Base-by-base conservation (phyloP, 169 alveolate species). In the Theileria annulata region DNA sequence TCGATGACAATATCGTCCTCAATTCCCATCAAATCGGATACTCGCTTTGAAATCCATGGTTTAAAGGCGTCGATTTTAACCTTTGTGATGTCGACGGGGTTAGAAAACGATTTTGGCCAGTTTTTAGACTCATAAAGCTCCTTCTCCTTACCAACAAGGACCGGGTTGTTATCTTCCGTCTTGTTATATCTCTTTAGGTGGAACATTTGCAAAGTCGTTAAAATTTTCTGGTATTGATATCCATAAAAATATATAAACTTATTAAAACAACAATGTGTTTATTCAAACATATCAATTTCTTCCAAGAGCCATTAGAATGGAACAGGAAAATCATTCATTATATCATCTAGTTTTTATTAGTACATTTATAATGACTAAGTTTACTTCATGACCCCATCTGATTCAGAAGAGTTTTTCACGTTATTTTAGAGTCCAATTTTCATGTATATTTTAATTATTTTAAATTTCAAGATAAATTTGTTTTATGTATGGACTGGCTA, bases 1-100 rank as follows among this genome's bases (percentile, higher is more conserved):
- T 90, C 94, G 15, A 77, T 87, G 13, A 90, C 79, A 25, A 90
- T 90, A 19, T 90, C 94, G 35, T 90, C 94, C 37, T 90, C 94
- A 49, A 90, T 83, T 33, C 94, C 94, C 88, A 90, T 79, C n/a
- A 90, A 84, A 71, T 90, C 94, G 28, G 87, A 80, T n/a, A 87
- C 81, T 5, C 92, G 88, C 42, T 80, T 80, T 25, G 82, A 70
- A 42, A 90, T 85, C 94, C 94, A 90, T 42, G 85, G 88, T 23
- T 84, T 88, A 56, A 90, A 84, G 47, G 89, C 89, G 51, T 86
- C 87, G 10, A 90, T 83, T 47, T 80, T 80, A 3, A 90, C 89
- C 86, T 83, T 90, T 15, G 87, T 79, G 37, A 90, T 76, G 60
- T 90, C 88, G 33, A 90, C 91, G 31, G 82, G 80, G 4, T 77